Evolutionary conservation across 2,329 filamentous ascomycete species (phyloP).

Genomic region (Dactylellina sp.): DNA sequence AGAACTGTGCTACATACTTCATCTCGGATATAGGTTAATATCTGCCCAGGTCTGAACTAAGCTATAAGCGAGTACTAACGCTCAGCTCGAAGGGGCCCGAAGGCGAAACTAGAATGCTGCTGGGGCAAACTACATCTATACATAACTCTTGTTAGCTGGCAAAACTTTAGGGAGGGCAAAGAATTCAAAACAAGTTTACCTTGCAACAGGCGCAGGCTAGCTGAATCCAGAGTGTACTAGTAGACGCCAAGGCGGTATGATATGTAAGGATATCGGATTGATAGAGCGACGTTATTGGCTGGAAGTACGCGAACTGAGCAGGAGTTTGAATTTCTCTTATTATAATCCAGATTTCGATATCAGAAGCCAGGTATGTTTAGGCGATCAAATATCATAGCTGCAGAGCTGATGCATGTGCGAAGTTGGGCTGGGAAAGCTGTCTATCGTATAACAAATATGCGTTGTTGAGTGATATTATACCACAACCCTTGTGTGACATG

Average conservation of each 20-base stretch:
- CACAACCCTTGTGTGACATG: conserved; percentile 50
- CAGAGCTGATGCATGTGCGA: background rate
- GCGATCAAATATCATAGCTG: conserved; percentile 27
- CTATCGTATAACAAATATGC: conserved; percentile 11
- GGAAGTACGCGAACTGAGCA: background rate
- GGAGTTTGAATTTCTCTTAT: background rate
- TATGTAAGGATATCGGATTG: conserved; percentile 25
- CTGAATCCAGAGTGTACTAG: no score
- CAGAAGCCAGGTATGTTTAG: conserved; percentile 7
- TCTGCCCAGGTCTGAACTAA: conserved; percentile 7
- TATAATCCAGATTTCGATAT: background rate
- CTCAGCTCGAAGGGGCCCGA: conserved; percentile 5
- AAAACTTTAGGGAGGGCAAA: background rate
- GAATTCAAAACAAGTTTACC: background rate
- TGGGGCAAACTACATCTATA: conserved; percentile 16
- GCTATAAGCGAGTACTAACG: conserved; percentile 29
- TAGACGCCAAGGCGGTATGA: conserved; percentile 13
- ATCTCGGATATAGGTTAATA: conserved; percentile 34
- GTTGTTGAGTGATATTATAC: conserved; percentile 54
- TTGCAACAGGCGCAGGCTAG: no score
- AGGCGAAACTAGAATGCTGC: background rate
- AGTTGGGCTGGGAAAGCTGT: conserved; percentile 14
- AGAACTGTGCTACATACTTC: conserved; percentile 45
- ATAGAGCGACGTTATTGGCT: conserved; percentile 21
- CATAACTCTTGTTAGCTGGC: background rate